phyloP scores from a whole-genome alignment of 2,329 filamentous ascomycete genomes.

The Ascochyta rabiei region DNA sequence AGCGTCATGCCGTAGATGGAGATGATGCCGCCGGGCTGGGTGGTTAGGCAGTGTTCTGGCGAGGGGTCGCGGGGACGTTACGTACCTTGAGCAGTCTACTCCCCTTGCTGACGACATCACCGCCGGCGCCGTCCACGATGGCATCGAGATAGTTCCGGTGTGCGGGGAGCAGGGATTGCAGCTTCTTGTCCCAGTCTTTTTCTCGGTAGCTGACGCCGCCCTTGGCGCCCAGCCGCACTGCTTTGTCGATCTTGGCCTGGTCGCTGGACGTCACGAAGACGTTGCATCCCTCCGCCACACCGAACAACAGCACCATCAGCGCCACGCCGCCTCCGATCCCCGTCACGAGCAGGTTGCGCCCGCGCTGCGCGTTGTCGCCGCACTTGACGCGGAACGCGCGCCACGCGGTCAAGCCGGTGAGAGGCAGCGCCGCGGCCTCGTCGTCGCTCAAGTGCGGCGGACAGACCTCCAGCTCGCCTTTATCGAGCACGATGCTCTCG shows the following conservation, averaged over 20 bases:
- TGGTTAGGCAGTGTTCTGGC: background rate
- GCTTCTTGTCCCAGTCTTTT: constrained; percentile 79
- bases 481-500: constrained; percentile 73
- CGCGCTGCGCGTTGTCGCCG: constrained; percentile 61
- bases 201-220: constrained; percentile 86
- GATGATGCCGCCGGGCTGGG: constrained; percentile 76
- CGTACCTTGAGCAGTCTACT: constrained; percentile 69
- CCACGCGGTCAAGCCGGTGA: constrained; percentile 89
- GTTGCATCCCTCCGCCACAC: constrained; percentile 70
- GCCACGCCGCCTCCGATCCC: constrained; percentile 94
- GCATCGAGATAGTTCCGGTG: constrained; percentile 76
- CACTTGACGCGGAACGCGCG: constrained; percentile 82
- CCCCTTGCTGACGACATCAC: constrained; percentile 76
- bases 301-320: constrained; percentile 80
- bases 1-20: constrained; percentile 91
- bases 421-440: constrained; percentile 82
- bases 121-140: constrained; percentile 89
- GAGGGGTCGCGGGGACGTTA: background rate
- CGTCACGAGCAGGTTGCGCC: constrained; percentile 81
- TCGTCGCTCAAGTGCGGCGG: constrained; percentile 73
- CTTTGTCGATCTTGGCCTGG: constrained; percentile 75
- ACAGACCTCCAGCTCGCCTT: constrained; percentile 74
- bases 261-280: constrained; percentile 83
- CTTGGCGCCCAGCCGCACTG: constrained; percentile 72
- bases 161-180: constrained; percentile 65